These are phyloP conservation scores for Zygoascus hellenicus DNA, from an alignment of 1,139 yeast genomes.

Conservation along the genomic window DNA sequence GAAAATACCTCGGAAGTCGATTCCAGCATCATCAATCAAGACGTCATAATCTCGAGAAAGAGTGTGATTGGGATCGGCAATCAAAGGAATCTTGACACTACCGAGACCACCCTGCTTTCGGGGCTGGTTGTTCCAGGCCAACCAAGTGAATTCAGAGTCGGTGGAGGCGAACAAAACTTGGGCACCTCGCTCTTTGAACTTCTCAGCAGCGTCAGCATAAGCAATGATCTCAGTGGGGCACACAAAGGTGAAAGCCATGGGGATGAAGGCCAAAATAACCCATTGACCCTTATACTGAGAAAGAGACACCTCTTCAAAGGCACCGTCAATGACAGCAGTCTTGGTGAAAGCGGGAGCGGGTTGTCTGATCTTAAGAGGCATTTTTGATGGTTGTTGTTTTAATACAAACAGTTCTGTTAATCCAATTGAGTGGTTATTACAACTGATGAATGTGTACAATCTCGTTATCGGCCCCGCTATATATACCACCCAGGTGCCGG, in stretches of 20 bases:
- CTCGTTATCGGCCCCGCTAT: no score
- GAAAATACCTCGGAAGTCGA: constrained; percentile 96
- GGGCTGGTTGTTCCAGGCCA: constrained; percentile 96
- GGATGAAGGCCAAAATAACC: constrained; percentile 94
- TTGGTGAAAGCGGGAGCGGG: constrained; percentile 95
- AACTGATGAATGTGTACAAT: background rate
- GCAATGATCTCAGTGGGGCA: constrained; percentile 99
- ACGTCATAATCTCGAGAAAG: constrained; percentile 96
- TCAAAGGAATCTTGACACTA: constrained; percentile 83
- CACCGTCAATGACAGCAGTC: constrained; percentile 95
- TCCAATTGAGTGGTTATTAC: background rate
- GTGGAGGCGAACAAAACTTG: constrained; percentile 94
- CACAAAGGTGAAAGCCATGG: constrained; percentile 97
- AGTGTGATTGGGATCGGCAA: constrained; percentile 96
- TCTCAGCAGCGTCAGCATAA: constrained; percentile 89
- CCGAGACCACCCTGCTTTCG: constrained; percentile 99
- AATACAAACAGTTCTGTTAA: background rate
- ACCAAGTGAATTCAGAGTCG: constrained; percentile 93
- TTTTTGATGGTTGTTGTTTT: constrained; percentile 34
- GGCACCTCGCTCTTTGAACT: constrained; percentile 81
- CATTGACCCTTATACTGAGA: constrained; percentile 97
- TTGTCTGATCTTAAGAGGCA: constrained; percentile 87
- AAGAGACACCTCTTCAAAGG: constrained; percentile 87
- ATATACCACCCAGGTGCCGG: no score
- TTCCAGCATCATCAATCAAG: constrained; percentile 88